Evolutionary conservation across 2,329 filamentous ascomycete genomes (phyloP).

Genomic region (Dactylellina cionopaga): DNA sequence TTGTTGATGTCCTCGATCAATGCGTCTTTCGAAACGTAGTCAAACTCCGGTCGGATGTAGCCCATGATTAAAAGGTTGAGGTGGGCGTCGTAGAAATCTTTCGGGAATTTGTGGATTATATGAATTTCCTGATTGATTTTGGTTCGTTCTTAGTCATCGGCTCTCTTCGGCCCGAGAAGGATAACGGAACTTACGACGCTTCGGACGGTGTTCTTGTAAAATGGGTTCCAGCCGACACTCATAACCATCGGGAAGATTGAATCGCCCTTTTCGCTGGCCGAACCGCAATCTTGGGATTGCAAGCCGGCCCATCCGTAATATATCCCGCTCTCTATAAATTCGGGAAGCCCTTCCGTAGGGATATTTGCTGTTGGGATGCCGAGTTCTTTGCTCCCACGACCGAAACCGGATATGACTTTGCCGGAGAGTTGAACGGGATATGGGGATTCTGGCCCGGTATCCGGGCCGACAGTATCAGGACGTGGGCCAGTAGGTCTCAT

Average conservation of each 20-base stretch:
- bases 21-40: conserved; percentile 85
- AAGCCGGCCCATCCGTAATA: conserved; percentile 92
- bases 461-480: conserved; percentile 76
- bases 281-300: conserved; percentile 58
- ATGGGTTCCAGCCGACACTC: conserved; percentile 96
- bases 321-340: conserved; percentile 76
- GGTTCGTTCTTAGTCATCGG: conserved; percentile 22
- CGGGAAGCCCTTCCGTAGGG: conserved; percentile 73
- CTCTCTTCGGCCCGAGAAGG: background rate
- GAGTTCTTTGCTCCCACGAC: conserved; percentile 93
- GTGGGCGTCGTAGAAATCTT: conserved; percentile 84
- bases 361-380: conserved; percentile 97
- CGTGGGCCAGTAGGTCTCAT: conserved; percentile 67
- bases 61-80: conserved; percentile 84
- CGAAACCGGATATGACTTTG: conserved; percentile 90
- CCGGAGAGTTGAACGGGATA: conserved; percentile 87
- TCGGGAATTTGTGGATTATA: conserved; percentile 78
- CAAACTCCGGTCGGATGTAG: conserved; percentile 86
- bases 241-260: conserved; percentile 84
- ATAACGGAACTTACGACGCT: conserved; percentile 69
- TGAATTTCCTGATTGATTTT: conserved; percentile 73
- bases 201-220: conserved; percentile 89
- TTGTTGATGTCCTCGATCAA: conserved; percentile 87
- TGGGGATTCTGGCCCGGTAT: conserved; percentile 77
- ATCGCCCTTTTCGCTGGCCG: conserved; percentile 25